These are phyloP conservation scores for Aspergillus persii DNA, from an alignment of 2,329 filamentous ascomycete species.

Conservation along the genomic window DNA sequence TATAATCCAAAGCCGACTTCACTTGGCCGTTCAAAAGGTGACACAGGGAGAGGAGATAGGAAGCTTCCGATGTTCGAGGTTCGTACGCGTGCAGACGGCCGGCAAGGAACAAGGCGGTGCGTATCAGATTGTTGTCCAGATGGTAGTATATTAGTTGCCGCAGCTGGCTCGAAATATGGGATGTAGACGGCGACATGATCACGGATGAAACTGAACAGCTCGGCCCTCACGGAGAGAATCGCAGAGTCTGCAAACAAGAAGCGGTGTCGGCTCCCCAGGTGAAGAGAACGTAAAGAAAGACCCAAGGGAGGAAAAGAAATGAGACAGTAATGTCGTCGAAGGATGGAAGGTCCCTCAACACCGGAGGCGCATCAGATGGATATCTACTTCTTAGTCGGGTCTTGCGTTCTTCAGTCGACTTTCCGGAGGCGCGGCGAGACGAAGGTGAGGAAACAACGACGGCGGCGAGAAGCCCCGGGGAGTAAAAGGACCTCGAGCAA, in stretches of 20 bases:
- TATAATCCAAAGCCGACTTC: conserved; percentile 81
- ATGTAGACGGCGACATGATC: conserved; percentile 55
- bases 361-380: conserved; percentile 14
- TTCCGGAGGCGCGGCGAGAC: conserved; percentile 5
- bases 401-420: neutral
- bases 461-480: neutral
- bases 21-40: conserved; percentile 79
- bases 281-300: conserved; percentile 2
- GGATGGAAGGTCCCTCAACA: neutral
- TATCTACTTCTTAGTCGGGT: neutral
- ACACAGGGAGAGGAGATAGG: conserved; percentile 80
- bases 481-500: neutral
- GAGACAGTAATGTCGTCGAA: neutral
- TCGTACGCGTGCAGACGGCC: conserved; percentile 84
- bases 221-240: neutral
- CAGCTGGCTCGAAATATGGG: conserved; percentile 59
- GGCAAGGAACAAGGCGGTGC: conserved; percentile 92
- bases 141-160: conserved; percentile 67
- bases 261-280: conserved; percentile 9
- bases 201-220: neutral
- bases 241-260: conserved; percentile 3
- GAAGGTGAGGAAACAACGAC: conserved; percentile 17
- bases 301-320: neutral
- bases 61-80: conserved; percentile 72
- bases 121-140: conserved; percentile 84